Conservation (phyloP, 495 filamentous ascomycete species). For the Aspergillus panamensis region DNA sequence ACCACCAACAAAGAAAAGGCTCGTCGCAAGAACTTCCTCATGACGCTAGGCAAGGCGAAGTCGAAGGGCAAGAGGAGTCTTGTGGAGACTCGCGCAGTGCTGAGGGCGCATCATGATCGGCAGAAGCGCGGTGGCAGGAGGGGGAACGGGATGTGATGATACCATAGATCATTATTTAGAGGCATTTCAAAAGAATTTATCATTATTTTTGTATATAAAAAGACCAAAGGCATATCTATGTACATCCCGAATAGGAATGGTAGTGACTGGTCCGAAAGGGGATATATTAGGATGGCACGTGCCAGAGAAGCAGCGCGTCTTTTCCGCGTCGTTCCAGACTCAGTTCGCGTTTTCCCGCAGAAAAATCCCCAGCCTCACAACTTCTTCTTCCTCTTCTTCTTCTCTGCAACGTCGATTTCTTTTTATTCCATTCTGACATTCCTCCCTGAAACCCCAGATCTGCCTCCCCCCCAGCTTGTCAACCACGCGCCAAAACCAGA, state of each 20-base stretch:
- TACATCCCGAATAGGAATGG: no score
- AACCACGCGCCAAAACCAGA: no score
- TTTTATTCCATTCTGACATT: background rate
- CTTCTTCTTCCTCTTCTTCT: conserved; percentile 17
- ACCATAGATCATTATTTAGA: background rate
- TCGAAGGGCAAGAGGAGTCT: conserved; percentile 90
- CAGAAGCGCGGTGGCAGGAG: conserved; percentile 80
- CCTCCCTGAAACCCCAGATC: background rate
- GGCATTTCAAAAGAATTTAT: background rate
- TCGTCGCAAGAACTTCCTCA: conserved; percentile 93
- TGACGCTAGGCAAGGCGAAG: conserved; percentile 94
- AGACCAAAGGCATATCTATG: background rate
- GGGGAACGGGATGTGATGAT: conserved; percentile 54
- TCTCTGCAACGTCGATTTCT: no score
- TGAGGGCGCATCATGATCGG: conserved; percentile 79
- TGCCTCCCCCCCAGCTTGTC: no score
- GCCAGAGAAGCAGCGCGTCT: background rate
- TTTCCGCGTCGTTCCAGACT: conserved; percentile 11
- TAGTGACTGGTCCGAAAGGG: background rate
- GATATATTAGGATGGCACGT: background rate
- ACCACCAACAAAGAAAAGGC: conserved; percentile 98
- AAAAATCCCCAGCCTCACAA: conserved; percentile 14
- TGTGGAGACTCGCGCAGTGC: conserved; percentile 68
- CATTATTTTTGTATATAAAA: background rate
- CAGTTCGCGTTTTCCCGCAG: background rate